Evolutionary conservation across 352 stramenopile genomes (phyloP).

Genomic region (Phytophthora lateralis): DNA sequence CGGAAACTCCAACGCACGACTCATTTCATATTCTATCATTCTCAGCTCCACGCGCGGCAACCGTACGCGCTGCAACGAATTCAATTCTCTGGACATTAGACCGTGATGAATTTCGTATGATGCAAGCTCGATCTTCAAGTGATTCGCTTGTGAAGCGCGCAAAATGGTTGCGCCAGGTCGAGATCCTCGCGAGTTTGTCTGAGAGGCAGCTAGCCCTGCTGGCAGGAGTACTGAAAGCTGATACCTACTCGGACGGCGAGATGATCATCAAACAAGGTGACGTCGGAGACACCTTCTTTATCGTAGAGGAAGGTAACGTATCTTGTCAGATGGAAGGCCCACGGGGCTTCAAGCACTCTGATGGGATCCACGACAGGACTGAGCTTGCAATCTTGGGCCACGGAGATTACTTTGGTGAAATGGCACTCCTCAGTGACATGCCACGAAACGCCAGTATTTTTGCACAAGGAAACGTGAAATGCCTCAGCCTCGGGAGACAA

Average conservation of each 20-base stretch:
- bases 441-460: slow-evolving; percentile 78
- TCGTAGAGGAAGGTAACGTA: slow-evolving; percentile 74
- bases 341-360: slow-evolving; percentile 30
- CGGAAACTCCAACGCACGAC: slow-evolving; percentile 1
- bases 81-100: slow-evolving; percentile 90
- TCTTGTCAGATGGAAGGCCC: slow-evolving; percentile 64
- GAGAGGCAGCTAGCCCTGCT: slow-evolving; percentile 70
- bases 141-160: slow-evolving; percentile 77
- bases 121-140: slow-evolving; percentile 76
- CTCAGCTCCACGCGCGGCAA: slow-evolving; percentile 88
- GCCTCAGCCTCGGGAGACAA: slow-evolving; percentile 64
- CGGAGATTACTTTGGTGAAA: slow-evolving; percentile 92
- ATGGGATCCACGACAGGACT: slow-evolving; percentile 5
- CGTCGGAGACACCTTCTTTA: slow-evolving; percentile 82
- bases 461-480: slow-evolving; percentile 70
- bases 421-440: slow-evolving; percentile 91
- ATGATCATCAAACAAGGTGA: slow-evolving; percentile 87
- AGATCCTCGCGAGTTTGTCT: slow-evolving; percentile 72
- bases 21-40: slow-evolving; percentile 5
- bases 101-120: slow-evolving; percentile 86
- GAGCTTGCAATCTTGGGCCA: slow-evolving; percentile 64
- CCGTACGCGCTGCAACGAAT: slow-evolving; percentile 89
- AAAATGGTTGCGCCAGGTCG: slow-evolving; percentile 74
- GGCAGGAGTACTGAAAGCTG: slow-evolving; percentile 62
- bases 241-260: slow-evolving; percentile 70